Percentiles rank a stretch among this genome's conserved stretches.
Evolutionary conservation across 1,284 basidiomycete species (phyloP).

Genomic region (Jaminaea rosea): DNA sequence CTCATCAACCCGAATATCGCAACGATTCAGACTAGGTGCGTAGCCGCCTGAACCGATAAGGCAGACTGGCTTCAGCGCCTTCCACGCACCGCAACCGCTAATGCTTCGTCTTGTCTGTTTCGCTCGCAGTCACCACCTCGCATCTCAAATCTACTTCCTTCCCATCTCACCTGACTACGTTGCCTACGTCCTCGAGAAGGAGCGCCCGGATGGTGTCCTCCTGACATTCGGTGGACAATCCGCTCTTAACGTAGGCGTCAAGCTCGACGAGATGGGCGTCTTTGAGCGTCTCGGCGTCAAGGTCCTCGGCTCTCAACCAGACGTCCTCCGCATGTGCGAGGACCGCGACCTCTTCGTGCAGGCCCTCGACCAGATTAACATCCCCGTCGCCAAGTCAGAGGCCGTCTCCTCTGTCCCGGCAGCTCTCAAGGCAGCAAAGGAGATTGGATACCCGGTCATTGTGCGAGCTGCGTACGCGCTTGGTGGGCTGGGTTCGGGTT

Average conservation of each 20-base stretch:
- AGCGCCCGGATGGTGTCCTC: conserved; percentile 91
- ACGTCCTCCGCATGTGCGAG: conserved; percentile 67
- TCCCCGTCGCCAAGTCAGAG: conserved; percentile 91
- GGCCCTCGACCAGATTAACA: conserved; percentile 95
- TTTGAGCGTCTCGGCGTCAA: conserved; percentile 86
- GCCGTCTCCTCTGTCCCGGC: conserved; percentile 92
- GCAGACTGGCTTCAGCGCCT: too few relatives aligned
- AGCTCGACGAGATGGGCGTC: conserved; percentile 94
- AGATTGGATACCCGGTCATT: conserved; percentile 96
- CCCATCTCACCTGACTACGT: conserved; percentile 96
- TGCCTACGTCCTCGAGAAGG: conserved; percentile 95
- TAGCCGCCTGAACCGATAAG: too few relatives aligned
- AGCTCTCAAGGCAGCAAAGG: conserved; percentile 79
- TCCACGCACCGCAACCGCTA: too few relatives aligned
- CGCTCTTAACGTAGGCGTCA: conserved; percentile 94
- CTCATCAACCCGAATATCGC: conserved; percentile 53
- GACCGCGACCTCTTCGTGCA: conserved; percentile 95
- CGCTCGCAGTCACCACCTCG: conserved; percentile 93
- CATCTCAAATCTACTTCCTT: conserved; percentile 93
- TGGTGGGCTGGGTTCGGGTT: conserved; percentile 95
- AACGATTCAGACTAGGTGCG: conserved; percentile 35
- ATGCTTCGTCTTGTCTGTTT: too few relatives aligned
- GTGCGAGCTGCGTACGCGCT: conserved; percentile 95
- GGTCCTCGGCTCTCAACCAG: conserved; percentile 85
- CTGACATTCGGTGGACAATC: conserved; percentile 98